These are phyloP conservation scores for Apocynum venetum DNA, from an alignment of 257 asterid genomes.

Conservation along the genomic window DNA sequence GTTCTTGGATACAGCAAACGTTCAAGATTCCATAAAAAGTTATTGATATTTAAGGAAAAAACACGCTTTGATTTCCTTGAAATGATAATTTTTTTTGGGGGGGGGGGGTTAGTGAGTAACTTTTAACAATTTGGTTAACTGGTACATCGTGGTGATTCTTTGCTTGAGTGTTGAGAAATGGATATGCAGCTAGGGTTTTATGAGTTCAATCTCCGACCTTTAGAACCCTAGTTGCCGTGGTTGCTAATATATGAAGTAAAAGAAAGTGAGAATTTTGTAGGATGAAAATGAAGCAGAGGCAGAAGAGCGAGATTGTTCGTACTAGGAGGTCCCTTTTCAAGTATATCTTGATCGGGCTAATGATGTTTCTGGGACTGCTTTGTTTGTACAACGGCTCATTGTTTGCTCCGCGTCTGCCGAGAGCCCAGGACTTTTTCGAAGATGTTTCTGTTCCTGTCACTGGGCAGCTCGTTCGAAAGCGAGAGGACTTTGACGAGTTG, in stretches of 20 bases:
- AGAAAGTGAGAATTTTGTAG: not conserved
- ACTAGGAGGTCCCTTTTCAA: conserved; percentile 14
- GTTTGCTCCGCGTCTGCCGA: conserved; percentile 56
- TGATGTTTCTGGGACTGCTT: conserved; percentile 55
- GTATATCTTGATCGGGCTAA: conserved; percentile 42
- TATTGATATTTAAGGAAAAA: not conserved
- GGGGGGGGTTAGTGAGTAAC: not conserved
- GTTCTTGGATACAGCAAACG: not conserved
- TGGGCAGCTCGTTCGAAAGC: conserved; percentile 31
- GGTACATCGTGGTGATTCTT: conserved; percentile 13
- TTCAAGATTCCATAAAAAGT: not conserved
- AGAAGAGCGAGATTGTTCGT: conserved; percentile 19
- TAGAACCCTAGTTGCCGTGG: not conserved
- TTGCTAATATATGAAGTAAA: not conserved
- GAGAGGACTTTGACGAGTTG: conserved; percentile 44
- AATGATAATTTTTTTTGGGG: not conserved
- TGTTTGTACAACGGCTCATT: conserved; percentile 55
- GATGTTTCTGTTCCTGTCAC: conserved; percentile 56
- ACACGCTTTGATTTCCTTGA: not conserved
- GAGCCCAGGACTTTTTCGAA: conserved; percentile 40
- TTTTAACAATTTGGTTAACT: not conserved
- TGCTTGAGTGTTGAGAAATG: conserved; percentile 43
- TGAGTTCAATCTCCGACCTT: not conserved
- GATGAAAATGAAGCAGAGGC: conserved; percentile 43
- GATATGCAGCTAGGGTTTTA: conserved; percentile 40